Conservation (phyloP, 495 filamentous ascomycete species). For the Talaromyces thailandensis region DNA sequence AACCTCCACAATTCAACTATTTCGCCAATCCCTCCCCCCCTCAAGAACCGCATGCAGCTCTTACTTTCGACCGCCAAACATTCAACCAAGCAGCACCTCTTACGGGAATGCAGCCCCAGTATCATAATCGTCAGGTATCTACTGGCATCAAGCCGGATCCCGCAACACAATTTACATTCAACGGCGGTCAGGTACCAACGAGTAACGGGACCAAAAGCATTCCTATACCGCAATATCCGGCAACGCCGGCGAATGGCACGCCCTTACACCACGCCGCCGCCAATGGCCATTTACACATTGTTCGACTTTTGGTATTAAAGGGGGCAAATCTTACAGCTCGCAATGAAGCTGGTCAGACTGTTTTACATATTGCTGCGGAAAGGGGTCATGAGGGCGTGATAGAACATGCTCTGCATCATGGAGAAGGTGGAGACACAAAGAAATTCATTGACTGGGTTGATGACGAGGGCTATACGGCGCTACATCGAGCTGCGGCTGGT, state of each 20-base stretch:
- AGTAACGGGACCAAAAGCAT: background rate
- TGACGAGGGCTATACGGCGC: background rate
- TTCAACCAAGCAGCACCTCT: background rate
- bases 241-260: background rate
- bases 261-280: background rate
- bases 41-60: background rate
- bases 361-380: background rate
- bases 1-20: conserved; percentile 1
- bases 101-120: background rate
- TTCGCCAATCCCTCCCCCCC: background rate
- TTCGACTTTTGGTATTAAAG: background rate
- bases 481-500: background rate
- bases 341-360: background rate
- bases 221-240: background rate
- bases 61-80: background rate
- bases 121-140: background rate
- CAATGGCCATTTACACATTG: background rate
- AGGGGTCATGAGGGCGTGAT: background rate
- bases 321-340: background rate
- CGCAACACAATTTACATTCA: background rate
- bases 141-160: background rate
- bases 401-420: background rate
- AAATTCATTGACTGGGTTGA: background rate
- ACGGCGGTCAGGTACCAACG: background rate
- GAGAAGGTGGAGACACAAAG: background rate